phyloP scores from a whole-genome alignment of 148 eudicot species.

The Camellia granthamiana region DNA sequence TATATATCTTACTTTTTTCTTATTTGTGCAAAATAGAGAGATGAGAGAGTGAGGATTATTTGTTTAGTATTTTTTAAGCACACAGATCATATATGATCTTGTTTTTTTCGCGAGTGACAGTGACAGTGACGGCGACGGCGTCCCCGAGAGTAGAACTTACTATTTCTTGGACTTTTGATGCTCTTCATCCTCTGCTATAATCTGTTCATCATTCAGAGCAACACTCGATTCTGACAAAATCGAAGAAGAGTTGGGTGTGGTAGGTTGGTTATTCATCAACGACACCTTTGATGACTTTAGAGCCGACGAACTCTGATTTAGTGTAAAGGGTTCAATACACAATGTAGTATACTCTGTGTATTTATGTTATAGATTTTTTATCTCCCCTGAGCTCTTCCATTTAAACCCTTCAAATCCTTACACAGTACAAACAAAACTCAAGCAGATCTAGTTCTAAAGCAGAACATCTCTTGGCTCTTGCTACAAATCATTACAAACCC shows the following conservation, averaged over 20 bases:
- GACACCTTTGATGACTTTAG: slow-evolving; percentile 28
- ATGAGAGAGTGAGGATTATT: no score
- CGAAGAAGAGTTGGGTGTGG: slow-evolving; percentile 55
- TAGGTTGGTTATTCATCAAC: slow-evolving; percentile 21
- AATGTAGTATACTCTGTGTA: neutral
- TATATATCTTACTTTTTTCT: no score
- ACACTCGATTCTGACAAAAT: slow-evolving; percentile 37
- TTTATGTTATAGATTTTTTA: no score
- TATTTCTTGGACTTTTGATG: slow-evolving; percentile 30
- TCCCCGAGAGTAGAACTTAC: slow-evolving; percentile 22
- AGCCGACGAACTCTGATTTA: neutral
- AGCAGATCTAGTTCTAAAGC: slow-evolving; percentile 19
- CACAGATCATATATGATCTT: no score
- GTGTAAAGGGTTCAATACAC: neutral
- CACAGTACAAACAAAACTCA: neutral
- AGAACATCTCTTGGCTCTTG: neutral
- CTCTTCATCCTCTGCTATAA: slow-evolving; percentile 18
- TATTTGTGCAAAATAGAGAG: no score
- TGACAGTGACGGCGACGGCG: no score
- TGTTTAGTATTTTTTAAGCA: no score
- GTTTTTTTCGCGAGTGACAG: no score
- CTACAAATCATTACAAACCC: neutral
- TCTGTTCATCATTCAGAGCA: slow-evolving; percentile 25
- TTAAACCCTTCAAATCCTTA: neutral
- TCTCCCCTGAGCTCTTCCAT: neutral